phyloP scores from a whole-genome alignment of 2,329 filamentous ascomycete genomes.

The Claviceps spartinae region DNA sequence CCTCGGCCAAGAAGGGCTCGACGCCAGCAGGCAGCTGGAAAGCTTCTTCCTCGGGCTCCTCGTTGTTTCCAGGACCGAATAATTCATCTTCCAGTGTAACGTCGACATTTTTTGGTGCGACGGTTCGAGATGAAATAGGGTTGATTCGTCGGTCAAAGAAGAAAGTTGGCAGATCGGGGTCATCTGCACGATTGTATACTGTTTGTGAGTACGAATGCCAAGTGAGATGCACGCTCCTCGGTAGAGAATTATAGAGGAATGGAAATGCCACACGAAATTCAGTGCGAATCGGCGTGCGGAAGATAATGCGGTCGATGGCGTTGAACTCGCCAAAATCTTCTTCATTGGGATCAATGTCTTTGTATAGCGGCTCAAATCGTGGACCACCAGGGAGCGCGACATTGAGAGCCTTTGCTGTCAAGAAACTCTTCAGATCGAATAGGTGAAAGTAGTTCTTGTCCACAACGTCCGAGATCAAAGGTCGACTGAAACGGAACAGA shows the following conservation, averaged over 20 bases:
- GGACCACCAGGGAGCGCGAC: slow-evolving; percentile 96
- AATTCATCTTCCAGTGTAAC: slow-evolving; percentile 87
- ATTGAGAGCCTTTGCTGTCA: slow-evolving; percentile 92
- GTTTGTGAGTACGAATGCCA: slow-evolving; percentile 92
- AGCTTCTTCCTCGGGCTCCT: slow-evolving; percentile 62
- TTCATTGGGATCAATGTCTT: slow-evolving; percentile 96
- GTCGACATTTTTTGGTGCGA: slow-evolving; percentile 87
- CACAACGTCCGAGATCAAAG: slow-evolving; percentile 78
- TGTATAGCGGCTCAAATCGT: slow-evolving; percentile 92
- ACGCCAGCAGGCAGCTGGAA: slow-evolving; percentile 71
- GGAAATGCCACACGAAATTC: slow-evolving; percentile 93
- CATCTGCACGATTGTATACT: slow-evolving; percentile 79
- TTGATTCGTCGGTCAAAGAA: slow-evolving; percentile 98
- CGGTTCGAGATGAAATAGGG: slow-evolving; percentile 87
- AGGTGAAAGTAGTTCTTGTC: slow-evolving; percentile 98
- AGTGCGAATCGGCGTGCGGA: slow-evolving; percentile 85
- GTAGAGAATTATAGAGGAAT: slow-evolving; percentile 90
- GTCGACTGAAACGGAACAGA: slow-evolving; percentile 80
- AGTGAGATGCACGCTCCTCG: slow-evolving; percentile 80
- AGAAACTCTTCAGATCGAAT: slow-evolving; percentile 87
- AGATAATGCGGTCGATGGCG: slow-evolving; percentile 97
- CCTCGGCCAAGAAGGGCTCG: slow-evolving; percentile 80
- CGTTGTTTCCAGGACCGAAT: slow-evolving; percentile 67
- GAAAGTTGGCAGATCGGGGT: slow-evolving; percentile 82
- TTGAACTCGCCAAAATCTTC: slow-evolving; percentile 99